Evolutionary conservation across 805 yeast species (phyloP), one percentile per base, ranked within the genome.

Genomic region (Sugiyamaella mastotermitis): DNA sequence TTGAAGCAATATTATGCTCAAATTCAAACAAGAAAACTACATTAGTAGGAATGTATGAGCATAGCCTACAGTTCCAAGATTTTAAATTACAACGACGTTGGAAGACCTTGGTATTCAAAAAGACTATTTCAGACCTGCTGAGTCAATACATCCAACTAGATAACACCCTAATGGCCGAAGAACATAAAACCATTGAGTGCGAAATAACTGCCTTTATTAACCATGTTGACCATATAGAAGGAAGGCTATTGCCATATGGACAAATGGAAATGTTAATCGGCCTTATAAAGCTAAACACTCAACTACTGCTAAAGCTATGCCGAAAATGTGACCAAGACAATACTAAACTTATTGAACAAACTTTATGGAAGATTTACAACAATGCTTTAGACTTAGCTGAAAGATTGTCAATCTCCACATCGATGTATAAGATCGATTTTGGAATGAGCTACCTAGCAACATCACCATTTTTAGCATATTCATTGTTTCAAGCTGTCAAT

Each of bases 211-310:
- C 9, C 15, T 27, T 11, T 27, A 31, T 40, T 29, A 27, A 35
- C 9, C n/a, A 10, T 6, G 13, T 40, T 14, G 39, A 40, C 26
- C 11, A 10, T 10, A 27, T 24, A 14, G 43, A 40, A 16, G 43
- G 43, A 3, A 21, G 11, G 5, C 9, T 35, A 6, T 17, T 9
- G 11, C 37, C 41, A 13, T 40, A 20, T 30, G 43, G 43, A 3
- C 43, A 40, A 31, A 19, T 40, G 9, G 35, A 23, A 24, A 30
- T 40, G 23, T 16, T n/a, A 7, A 22, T 22, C 32, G 28, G 35
- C 18, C 13, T 40, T 5, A 22, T 40, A 3, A 40, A 35, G 25
- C 23, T 40, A n/a, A 34, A 22, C 5, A 40, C 43, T 5, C 40
- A 35, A 13, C 27, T 26, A 15, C 26, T 38, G 10, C 32, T 38